Evolutionary conservation across 352 stramenopile genomes (phyloP).

Genomic region (Pythium dissotocum): DNA sequence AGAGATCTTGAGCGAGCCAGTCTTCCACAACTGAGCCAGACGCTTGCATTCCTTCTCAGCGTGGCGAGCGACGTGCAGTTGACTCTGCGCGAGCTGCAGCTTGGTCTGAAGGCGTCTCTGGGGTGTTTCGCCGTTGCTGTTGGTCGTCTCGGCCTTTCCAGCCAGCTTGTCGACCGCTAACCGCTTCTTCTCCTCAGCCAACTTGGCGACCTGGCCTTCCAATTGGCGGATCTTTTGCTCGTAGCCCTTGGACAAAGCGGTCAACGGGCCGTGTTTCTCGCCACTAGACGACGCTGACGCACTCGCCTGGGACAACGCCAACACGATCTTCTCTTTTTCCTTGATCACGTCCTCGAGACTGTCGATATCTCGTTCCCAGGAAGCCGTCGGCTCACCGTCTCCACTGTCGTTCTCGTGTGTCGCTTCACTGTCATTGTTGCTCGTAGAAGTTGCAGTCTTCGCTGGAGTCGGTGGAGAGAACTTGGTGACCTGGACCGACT

Average conservation of each 20-base stretch:
- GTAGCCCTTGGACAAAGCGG: constrained; percentile 39
- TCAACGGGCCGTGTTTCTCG: constrained; percentile 29
- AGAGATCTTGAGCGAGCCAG: constrained; percentile 46
- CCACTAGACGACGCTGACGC: neutral
- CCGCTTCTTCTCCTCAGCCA: constrained; percentile 34
- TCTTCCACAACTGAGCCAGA: constrained; percentile 36
- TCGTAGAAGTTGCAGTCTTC: constrained; percentile 1
- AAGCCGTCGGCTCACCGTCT: neutral
- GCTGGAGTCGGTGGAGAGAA: constrained; percentile 13
- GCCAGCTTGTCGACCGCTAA: constrained; percentile 25
- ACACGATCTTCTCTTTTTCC: constrained; percentile 55
- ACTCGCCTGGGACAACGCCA: constrained; percentile 19
- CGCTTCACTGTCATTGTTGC: constrained; percentile 2
- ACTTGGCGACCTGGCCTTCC: constrained; percentile 31
- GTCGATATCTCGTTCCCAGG: constrained; percentile 31
- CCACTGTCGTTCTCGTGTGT: neutral
- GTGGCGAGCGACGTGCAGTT: constrained; percentile 39
- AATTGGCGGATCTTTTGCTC: constrained; percentile 42
- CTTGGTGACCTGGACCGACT: constrained; percentile 29
- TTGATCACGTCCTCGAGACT: constrained; percentile 46
- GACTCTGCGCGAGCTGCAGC: constrained; percentile 31
- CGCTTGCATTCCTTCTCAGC: constrained; percentile 43
- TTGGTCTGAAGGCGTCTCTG: constrained; percentile 25
- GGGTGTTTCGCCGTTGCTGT: neutral
- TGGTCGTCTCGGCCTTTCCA: constrained; percentile 9